Base-by-base conservation (phyloP, 2,329 filamentous ascomycete genomes). In the Ascochyta viciae-villosae region DNA sequence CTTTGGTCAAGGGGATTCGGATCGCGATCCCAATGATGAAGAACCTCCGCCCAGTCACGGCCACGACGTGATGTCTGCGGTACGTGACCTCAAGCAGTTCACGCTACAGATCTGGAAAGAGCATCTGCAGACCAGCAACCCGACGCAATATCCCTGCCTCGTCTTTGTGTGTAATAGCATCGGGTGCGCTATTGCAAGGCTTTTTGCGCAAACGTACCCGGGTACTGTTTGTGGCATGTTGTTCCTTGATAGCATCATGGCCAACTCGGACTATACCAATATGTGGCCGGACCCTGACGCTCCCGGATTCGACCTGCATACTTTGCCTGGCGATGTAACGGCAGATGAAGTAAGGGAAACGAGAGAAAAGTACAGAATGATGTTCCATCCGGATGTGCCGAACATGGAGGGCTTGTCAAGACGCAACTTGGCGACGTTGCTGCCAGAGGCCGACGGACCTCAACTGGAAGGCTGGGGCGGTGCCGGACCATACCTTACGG, bases 161-260 rank as follows among this genome's bases (percentile, higher is more conserved):
- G 71, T 85, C n/a, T 76, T 84, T 33, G 78, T 84, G 8, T 76
- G 76, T 60, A 83, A 82, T 67, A 82, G 80, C 58, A 83, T 85
- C 58, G 83, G 83, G 40, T 82, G 81, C 60, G 77, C 80, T 3
- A 70, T 86, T 15, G 79, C 79, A 1, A 79, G 84, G 0, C 76
- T 86, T 8, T 85, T 82, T 63, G 78, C 82, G 1, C 73, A 80
- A 46, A 66, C 70, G 1, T 78, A 83, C 47, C 79, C 81, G 0
- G 75, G 77, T 2, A 76, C 73, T 0, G 79, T 84, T 0, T 73
- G 76, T 0, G 83, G 75, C 0, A 69, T 82, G 31, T 51, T 87
- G 1, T 77, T 86, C 8, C 79, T 87, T 1, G 85, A 87, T 65
- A 84, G 80, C 33, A 82, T 85, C 59, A 80, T 87, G 67, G 82